phyloP scores from a whole-genome alignment of 225 moss, liverwort and hornwort species.

The Lunularia cruciata region DNA sequence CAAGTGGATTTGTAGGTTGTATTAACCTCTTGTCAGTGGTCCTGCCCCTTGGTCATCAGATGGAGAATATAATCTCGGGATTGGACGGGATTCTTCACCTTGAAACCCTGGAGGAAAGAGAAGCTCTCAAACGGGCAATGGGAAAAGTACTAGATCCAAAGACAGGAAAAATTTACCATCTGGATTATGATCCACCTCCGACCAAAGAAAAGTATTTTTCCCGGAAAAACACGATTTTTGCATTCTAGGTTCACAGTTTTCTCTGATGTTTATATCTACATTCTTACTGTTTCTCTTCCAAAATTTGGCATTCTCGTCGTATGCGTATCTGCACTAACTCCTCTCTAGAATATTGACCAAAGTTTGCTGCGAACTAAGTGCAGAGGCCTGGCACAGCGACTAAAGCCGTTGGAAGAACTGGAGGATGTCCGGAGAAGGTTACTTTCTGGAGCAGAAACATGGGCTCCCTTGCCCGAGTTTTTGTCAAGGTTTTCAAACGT shows the following conservation, averaged over 20 bases:
- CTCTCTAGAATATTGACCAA: too few species aligned
- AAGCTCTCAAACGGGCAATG: constrained; percentile 69
- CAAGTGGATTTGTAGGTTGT: too few species aligned
- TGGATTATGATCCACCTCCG: constrained; percentile 74
- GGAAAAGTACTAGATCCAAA: constrained; percentile 67
- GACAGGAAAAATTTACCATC: constrained; percentile 62
- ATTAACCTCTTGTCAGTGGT: neutral
- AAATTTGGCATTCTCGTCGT: too few species aligned
- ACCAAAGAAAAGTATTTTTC: constrained; percentile 56
- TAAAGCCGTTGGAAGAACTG: constrained; percentile 50
- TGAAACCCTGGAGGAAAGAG: constrained; percentile 44
- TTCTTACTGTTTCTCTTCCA: too few species aligned
- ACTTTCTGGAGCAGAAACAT: constrained; percentile 28
- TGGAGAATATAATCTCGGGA: constrained; percentile 44
- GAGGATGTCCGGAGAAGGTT: constrained; percentile 45
- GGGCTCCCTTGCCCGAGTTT: constrained; percentile 55
- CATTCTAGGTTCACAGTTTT: too few species aligned
- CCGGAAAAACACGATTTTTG: too few species aligned
- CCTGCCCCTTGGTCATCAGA: constrained; percentile 25
- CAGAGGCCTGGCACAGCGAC: constrained; percentile 69
- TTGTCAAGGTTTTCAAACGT: constrained; percentile 44
- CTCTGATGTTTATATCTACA: too few species aligned
- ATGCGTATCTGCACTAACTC: too few species aligned
- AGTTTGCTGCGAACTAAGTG: neutral
- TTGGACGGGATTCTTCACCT: constrained; percentile 70